A percentile compares a stretch with the other conserved stretches of the same genome.
Evolutionary conservation across 1,284 basidiomycete species (phyloP).

Genomic region (Cutaneotrichosporon sp.): DNA sequence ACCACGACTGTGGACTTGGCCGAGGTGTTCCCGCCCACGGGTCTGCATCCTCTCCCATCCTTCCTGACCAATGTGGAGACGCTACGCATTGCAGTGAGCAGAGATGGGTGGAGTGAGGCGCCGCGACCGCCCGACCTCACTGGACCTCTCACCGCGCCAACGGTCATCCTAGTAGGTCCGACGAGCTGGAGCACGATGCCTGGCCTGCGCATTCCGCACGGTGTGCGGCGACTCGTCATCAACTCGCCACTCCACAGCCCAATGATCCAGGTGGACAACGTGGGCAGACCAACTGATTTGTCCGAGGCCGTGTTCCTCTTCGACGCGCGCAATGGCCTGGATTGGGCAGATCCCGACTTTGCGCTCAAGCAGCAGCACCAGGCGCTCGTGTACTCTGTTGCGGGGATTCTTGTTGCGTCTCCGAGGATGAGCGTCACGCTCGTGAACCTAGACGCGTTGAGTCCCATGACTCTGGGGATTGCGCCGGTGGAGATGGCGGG

Average conservation of each 20-base stretch:
- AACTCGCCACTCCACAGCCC: conserved; percentile 9
- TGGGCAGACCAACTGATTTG: background rate
- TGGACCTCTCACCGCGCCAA: background rate
- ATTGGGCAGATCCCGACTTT: background rate
- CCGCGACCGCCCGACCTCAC: conserved; percentile 6
- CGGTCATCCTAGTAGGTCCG: background rate
- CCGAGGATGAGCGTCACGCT: background rate
- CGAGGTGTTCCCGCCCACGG: conserved; percentile 4
- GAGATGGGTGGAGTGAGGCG: conserved; percentile 1
- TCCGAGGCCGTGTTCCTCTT: conserved; percentile 8
- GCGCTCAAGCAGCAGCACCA: conserved; percentile 1
- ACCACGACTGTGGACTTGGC: background rate
- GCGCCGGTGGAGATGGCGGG: background rate
- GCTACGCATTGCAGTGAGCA: background rate
- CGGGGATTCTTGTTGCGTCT: background rate
- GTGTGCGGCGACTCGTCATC: conserved; percentile 1
- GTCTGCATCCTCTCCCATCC: background rate
- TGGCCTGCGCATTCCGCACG: background rate
- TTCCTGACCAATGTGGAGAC: background rate
- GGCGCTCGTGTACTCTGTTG: conserved; percentile 4
- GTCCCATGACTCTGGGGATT: conserved; percentile 2
- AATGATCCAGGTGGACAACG: conserved; percentile 1
- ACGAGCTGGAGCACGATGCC: conserved; percentile 1
- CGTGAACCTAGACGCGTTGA: conserved; percentile 9
- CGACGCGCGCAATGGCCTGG: background rate